Evolutionary conservation across 108 stramenopile genomes (phyloP), one percentile per base, ranked within the genome.

Genomic region (Cylindrotheca fusiformis): DNA sequence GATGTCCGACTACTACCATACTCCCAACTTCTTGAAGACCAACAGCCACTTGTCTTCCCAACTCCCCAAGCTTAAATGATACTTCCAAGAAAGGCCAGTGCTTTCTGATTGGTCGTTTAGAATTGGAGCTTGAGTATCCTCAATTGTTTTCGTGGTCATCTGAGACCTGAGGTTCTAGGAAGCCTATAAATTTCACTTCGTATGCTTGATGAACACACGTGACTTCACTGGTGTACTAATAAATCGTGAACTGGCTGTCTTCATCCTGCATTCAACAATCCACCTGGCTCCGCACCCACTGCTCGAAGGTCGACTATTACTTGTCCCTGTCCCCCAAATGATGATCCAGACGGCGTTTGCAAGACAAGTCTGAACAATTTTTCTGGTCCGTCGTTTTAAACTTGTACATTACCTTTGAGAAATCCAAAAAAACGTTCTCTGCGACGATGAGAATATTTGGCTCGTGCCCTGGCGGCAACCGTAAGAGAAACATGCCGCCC

Each of bases 371-470:
- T 46, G 32, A 14, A 79, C 26, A 4, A 79, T 46, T 10, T 19
- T 12, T 0, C 48, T 55, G 0, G 75, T 69, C 54, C 30, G 10
- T 63, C 22, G 31, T 80, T 80, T 46, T 76, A 65, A 17, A 12
- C 27, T 19, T 63, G 18, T 28, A 49, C 54, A 28, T 51, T 49
- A 29, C 79, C 79, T 28, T 48, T 72, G 5, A 60, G n/a, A 1
- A 52, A 50, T 5, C 79, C 79, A 55, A 76, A 80, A 57, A 76
- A 80, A 24, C 56, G 67, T 22, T 45, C 20, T 10, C 46, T 21
- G 3, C 71, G 71, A 22, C 79, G 64, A 65, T 76, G 70, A n/a
- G 79, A 71, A 61, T 80, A 75, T 54, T 80, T 80, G 33, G 75
- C 44, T 22, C 71, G 41, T 27, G 75, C 79, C 22, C 75, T 21